Base-by-base conservation (phyloP, 1,284 basidiomycete genomes). In the Leucoagaricus sp. region DNA sequence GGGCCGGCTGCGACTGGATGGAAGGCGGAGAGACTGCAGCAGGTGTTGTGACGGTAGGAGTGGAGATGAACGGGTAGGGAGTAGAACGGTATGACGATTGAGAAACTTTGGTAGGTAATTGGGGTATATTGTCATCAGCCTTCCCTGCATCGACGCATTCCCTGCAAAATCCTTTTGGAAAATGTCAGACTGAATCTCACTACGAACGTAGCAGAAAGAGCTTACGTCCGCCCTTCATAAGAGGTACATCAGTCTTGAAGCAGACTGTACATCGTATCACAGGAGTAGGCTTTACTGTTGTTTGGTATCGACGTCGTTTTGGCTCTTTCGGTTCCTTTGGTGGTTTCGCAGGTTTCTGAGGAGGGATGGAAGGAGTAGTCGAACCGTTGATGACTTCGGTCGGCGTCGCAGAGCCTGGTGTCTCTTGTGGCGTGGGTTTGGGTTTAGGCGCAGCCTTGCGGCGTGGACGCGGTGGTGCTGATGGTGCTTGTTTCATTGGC, bases 201-300 rank as follows among this genome's bases (percentile, higher is more conserved):
- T 33, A n/a, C 15, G 7, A 40, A 17, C 10, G 34, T 6, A 13
- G n/a, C n/a, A n/a, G n/a, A 34, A 45, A 26, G 21, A 3, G 76
- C 87, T 76, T 62, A 89, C 87, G 78, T 40, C 87, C 87, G 58
- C 86, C 86, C 65, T 84, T 75, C 58, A 89, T 81, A 29, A 89
- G 72, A 10, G 87, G 87, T n/a, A 89, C 86, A 63, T 87, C 85
- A 17, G 77, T 81, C 65, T 82, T 77, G 45, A 80, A 77, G 65
- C 87, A 89, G 4, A 79, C 69, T 26, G 77, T 70, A 60, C 87
- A 89, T 26, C 80, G 77, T 26, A 89, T 86, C 5, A 69, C 55
- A 13, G 59, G 49, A 17, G 56, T 53, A 38, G 63, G 55, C 49
- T 69, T 57, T 23, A 26, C n/a, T 28, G 42, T 65, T 6, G 66